A percentile compares a stretch with the other conserved stretches of the same genome.
These are phyloP conservation scores for Phytophthora fragariaefolia DNA, from an alignment of 352 stramenopile species.

Conservation along the genomic window DNA sequence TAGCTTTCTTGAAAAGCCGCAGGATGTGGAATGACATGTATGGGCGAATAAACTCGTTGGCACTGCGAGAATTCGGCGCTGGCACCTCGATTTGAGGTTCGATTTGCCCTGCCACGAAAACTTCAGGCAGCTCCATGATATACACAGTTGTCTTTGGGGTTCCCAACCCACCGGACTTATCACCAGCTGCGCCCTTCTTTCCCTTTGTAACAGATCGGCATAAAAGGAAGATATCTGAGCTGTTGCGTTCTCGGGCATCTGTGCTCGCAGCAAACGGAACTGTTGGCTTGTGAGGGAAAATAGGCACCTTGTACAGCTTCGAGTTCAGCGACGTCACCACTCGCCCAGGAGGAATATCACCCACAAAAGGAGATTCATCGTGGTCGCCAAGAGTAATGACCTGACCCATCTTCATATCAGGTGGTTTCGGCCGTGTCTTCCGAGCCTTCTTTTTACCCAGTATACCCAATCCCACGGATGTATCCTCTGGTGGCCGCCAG, in stretches of 20 bases:
- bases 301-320: constrained; percentile 85
- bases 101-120: constrained; percentile 82
- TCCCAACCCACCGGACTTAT: constrained; percentile 42
- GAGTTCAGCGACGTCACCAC: constrained; percentile 85
- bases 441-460: constrained; percentile 80
- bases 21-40: constrained; percentile 91
- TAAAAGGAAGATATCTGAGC: constrained; percentile 74
- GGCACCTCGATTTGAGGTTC: constrained; percentile 87
- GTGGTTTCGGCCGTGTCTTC: constrained; percentile 71
- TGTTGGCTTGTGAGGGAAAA: constrained; percentile 74
- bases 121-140: constrained; percentile 78
- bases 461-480: constrained; percentile 42
- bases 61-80: constrained; percentile 76
- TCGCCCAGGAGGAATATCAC: constrained; percentile 75
- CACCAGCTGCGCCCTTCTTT: constrained; percentile 53
- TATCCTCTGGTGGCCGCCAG: constrained; percentile 73
- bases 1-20: constrained; percentile 85
- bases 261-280: constrained; percentile 54
- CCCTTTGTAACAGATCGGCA: constrained; percentile 77
- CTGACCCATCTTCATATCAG: constrained; percentile 81
- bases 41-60: constrained; percentile 86
- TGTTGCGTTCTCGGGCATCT: constrained; percentile 48
- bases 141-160: constrained; percentile 71
- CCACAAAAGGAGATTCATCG: constrained; percentile 85
- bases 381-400: constrained; percentile 84